Evolutionary conservation across 495 filamentous ascomycete genomes (phyloP).

Genomic region (Alectoria sarmentosa): DNA sequence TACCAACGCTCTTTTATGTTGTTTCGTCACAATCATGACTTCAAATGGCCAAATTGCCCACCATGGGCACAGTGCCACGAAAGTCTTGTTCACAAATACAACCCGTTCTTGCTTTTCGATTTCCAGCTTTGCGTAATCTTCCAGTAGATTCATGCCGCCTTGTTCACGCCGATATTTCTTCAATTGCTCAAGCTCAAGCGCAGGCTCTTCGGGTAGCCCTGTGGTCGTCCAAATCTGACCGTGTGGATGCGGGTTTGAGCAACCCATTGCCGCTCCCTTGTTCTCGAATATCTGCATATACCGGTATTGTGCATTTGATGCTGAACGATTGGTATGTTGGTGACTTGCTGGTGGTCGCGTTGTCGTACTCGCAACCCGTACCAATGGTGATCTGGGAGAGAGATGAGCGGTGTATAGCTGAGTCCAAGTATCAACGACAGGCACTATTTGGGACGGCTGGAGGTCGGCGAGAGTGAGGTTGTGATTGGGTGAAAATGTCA

Average conservation of each 20-base stretch:
- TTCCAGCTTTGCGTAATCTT: conserved; percentile 83
- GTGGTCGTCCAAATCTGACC: conserved; percentile 95
- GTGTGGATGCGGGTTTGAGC: conserved; percentile 97
- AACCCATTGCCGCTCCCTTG: conserved; percentile 96
- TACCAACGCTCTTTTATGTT: conserved; percentile 71
- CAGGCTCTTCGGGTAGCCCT: conserved; percentile 79
- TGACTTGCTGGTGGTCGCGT: conserved; percentile 44
- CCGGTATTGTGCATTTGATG: conserved; percentile 70
- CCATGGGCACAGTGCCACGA: conserved; percentile 87
- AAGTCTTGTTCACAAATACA: conserved; percentile 76
- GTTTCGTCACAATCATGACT: conserved; percentile 79
- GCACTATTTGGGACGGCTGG: conserved; percentile 56
- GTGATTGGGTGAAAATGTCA: conserved; percentile 86
- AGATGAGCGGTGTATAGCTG: conserved; percentile 78
- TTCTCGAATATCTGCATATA: conserved; percentile 99
- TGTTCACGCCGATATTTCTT: conserved; percentile 66
- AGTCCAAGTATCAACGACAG: conserved; percentile 80
- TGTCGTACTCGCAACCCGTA: conserved; percentile 38
- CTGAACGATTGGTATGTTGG: conserved; percentile 33
- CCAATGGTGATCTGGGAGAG: conserved; percentile 62
- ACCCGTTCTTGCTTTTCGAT: conserved; percentile 72
- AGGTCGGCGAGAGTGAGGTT: conserved; percentile 90
- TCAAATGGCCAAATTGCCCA: conserved; percentile 98
- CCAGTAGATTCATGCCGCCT: conserved; percentile 63
- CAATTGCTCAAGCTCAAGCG: conserved; percentile 68